These are phyloP conservation scores for Rosa multiflora DNA, from an alignment of 306 rosid species.

Conservation along the genomic window DNA sequence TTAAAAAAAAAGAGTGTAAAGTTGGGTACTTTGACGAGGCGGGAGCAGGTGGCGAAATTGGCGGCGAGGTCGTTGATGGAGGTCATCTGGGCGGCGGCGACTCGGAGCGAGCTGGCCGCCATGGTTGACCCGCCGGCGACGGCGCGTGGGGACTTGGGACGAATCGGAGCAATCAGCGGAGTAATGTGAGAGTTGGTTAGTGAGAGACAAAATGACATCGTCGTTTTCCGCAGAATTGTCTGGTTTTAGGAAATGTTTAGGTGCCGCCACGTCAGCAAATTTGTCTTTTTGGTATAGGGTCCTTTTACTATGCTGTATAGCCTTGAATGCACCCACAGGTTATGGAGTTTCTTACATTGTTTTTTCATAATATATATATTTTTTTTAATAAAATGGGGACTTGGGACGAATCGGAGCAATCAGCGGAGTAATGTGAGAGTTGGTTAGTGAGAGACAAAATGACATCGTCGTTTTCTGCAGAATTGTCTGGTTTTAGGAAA, in stretches of 20 bases:
- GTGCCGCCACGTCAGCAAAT: neutral
- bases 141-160: constrained; percentile 6
- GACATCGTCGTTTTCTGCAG: constrained; percentile 13
- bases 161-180: constrained; percentile 21
- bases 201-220: constrained; percentile 21
- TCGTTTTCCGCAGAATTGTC: neutral
- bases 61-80: constrained; percentile 74
- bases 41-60: constrained; percentile 74
- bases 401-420: constrained; percentile 19
- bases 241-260: neutral
- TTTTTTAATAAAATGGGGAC: neutral
- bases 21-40: constrained; percentile 60
- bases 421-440: constrained; percentile 6
- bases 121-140: constrained; percentile 41
- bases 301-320: neutral
- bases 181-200: constrained; percentile 1
- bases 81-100: constrained; percentile 96
- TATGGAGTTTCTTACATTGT: too few species aligned
- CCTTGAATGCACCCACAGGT: neutral
- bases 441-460: constrained; percentile 10
- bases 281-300: neutral
- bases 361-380: too few species aligned
- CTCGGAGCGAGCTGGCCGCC: constrained; percentile 67
- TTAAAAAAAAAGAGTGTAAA: neutral
- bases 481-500: neutral